Conservation (phyloP, 495 filamentous ascomycete species). For the Penicillium samsonianum region DNA sequence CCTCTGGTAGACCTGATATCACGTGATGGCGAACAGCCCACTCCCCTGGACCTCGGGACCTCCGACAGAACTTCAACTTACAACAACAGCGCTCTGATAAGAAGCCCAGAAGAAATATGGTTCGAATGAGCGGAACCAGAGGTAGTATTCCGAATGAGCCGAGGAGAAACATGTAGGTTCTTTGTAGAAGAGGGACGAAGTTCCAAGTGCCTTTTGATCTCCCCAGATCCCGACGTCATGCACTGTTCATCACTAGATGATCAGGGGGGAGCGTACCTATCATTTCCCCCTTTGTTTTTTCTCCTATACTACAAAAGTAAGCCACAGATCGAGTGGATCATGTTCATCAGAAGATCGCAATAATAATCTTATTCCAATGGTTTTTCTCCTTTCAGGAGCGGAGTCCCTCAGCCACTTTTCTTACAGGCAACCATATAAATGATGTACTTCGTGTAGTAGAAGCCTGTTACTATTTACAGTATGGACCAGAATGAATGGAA, state of each 20-base stretch:
- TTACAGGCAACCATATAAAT: constrained; percentile 11
- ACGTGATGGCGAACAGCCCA: too few relatives aligned
- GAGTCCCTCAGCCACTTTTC: constrained; percentile 3
- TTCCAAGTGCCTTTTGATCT: neutral
- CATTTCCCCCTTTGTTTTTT: constrained; percentile 8
- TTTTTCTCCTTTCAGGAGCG: neutral
- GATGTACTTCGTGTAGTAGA: neutral
- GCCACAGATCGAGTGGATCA: constrained; percentile 7
- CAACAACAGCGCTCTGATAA: too few relatives aligned
- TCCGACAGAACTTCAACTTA: too few relatives aligned
- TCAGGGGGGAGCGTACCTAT: constrained; percentile 12
- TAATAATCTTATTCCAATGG: constrained; percentile 4
- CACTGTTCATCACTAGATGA: constrained; percentile 16
- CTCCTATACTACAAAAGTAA: neutral
- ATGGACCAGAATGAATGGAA: neutral
- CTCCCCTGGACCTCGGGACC: too few relatives aligned
- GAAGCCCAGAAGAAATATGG: neutral
- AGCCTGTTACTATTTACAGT: neutral
- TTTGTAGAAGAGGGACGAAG: neutral
- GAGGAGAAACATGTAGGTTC: neutral
- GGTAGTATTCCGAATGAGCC: neutral
- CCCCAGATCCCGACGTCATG: constrained; percentile 23
- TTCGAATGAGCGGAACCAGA: neutral
- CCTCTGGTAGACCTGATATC: too few relatives aligned
- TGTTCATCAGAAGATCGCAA: neutral